phyloP scores from a whole-genome alignment of 345 rosid species.

The Eucalyptus virginea region DNA sequence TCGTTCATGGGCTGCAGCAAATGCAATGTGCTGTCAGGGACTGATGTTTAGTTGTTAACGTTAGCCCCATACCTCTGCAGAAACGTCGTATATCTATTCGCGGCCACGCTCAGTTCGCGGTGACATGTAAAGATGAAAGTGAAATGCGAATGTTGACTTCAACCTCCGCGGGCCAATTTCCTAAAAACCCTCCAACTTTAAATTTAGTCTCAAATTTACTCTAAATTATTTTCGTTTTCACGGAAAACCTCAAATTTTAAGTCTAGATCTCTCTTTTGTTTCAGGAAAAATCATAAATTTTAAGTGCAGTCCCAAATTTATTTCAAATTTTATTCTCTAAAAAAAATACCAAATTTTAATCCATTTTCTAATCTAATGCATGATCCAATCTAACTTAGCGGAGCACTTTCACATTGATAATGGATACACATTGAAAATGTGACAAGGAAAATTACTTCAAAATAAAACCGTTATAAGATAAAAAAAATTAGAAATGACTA shows the following conservation, averaged over 20 bases:
- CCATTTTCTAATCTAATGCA: accelerated
- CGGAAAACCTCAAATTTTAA: too few species aligned
- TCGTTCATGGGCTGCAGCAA: background rate
- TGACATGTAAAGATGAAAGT: background rate
- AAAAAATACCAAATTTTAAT: too few species aligned
- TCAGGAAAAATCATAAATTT: accelerated
- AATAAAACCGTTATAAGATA: accelerated
- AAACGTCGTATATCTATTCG: background rate
- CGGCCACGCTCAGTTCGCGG: background rate
- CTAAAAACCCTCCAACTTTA: too few species aligned
- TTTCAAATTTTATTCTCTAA: too few species aligned
- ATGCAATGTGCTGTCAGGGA: background rate
- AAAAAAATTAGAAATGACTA: too few species aligned
- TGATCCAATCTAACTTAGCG: accelerated
- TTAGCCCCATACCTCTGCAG: background rate
- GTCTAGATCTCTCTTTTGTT: too few species aligned
- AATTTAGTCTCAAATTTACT: accelerated
- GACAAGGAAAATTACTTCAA: too few species aligned
- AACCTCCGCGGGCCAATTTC: background rate
- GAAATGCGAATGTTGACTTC: background rate
- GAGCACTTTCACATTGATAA: too few species aligned
- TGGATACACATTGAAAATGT: accelerated
- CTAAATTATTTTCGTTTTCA: too few species aligned
- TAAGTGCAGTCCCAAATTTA: accelerated
- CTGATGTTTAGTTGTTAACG: background rate